A percentile compares a stretch with the other conserved stretches of the same genome.
phyloP scores from a whole-genome alignment of 208 protist genomes.

The Crithidia bombi region DNA sequence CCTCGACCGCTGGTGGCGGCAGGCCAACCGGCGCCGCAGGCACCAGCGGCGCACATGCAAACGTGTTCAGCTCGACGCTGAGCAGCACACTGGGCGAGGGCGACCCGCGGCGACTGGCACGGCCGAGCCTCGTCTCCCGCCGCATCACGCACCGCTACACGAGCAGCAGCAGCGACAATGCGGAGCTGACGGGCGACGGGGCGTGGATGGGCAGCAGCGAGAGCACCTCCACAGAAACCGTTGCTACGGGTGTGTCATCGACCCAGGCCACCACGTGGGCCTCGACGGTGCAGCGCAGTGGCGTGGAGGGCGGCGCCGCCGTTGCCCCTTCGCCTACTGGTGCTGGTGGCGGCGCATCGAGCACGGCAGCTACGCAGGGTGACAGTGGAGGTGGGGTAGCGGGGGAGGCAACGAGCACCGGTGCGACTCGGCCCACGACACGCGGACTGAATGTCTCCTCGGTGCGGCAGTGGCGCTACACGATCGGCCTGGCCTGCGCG shows the following conservation, averaged over 20 bases:
- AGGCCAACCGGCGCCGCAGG: not conserved
- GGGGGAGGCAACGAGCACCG: constrained; percentile 12
- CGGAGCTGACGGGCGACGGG: constrained; percentile 9
- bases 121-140: constrained; percentile 49
- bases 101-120: constrained; percentile 21
- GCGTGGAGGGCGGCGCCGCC: not conserved
- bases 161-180: not conserved
- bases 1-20: not conserved
- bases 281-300: constrained; percentile 18
- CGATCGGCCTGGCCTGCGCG: constrained; percentile 26
- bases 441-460: constrained; percentile 70
- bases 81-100: constrained; percentile 19
- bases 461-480: constrained; percentile 62
- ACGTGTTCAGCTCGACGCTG: constrained; percentile 33
- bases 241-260: constrained; percentile 1
- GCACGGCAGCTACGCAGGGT: not conserved
- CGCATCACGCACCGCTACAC: constrained; percentile 24
- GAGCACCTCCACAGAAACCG: not conserved
- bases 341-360: not conserved
- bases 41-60: not conserved
- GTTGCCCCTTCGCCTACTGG: not conserved
- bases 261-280: constrained; percentile 21
- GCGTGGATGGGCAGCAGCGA: constrained; percentile 9
- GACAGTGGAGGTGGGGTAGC: not conserved
- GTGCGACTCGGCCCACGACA: constrained; percentile 55